Conservation (phyloP, 495 filamentous ascomycete genomes). For the Talaromyces wortmannii region DNA sequence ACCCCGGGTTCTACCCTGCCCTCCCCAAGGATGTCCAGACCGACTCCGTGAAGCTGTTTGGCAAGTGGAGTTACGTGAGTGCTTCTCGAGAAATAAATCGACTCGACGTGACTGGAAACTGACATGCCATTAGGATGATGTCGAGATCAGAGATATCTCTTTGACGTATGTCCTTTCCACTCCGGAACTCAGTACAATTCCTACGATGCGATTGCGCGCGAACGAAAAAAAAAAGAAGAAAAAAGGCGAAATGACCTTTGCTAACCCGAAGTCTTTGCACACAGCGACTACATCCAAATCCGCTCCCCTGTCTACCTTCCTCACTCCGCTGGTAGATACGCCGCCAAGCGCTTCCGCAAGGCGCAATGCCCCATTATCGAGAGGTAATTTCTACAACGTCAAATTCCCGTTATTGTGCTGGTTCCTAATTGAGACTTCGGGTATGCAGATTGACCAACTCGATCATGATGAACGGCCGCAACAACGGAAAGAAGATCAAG, state of each 20-base stretch:
- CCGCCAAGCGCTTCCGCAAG: slow-evolving; percentile 99
- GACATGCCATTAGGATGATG: slow-evolving; percentile 59
- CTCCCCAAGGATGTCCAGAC: slow-evolving; percentile 91
- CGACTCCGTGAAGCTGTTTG: slow-evolving; percentile 96
- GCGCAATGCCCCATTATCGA: slow-evolving; percentile 99
- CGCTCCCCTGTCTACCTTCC: slow-evolving; percentile 96
- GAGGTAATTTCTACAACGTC: slow-evolving; percentile 36
- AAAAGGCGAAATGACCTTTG: slow-evolving; percentile 9
- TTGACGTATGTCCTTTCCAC: slow-evolving; percentile 74
- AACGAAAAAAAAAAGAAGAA: slow-evolving; percentile 1
- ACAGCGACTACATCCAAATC: slow-evolving; percentile 99
- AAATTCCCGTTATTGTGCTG: neutral
- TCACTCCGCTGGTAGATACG: slow-evolving; percentile 97
- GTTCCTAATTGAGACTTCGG: neutral
- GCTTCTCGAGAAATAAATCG: neutral
- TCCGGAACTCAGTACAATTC: slow-evolving; percentile 8
- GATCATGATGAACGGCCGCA: slow-evolving; percentile 99
- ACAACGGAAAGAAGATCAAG: slow-evolving; percentile 99
- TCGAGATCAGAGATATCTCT: slow-evolving; percentile 98
- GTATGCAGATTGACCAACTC: slow-evolving; percentile 78
- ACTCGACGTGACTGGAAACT: neutral
- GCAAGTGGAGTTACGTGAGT: slow-evolving; percentile 74
- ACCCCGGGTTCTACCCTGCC: slow-evolving; percentile 59
- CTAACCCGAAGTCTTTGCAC: slow-evolving; percentile 38
- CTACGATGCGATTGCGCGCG: slow-evolving; percentile 13